Percentiles rank a stretch among this genome's conserved stretches.
phyloP scores from a whole-genome alignment of 805 yeast genomes.

The Saccharomycopsis sp. region DNA sequence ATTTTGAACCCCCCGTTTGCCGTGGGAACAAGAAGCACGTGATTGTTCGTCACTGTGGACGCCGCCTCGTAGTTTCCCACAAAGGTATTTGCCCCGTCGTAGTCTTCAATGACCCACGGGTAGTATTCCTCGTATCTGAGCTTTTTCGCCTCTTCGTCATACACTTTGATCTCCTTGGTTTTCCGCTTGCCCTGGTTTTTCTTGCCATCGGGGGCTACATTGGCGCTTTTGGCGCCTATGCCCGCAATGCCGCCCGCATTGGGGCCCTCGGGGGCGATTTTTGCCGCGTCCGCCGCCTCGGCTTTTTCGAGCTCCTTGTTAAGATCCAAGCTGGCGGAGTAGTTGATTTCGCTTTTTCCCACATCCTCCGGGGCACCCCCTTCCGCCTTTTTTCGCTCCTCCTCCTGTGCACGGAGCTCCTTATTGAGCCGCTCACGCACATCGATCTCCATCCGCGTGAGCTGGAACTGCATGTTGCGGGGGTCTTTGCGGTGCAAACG shows the following conservation, averaged over 20 bases:
- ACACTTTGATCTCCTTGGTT: conserved; percentile 74
- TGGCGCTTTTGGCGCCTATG: conserved; percentile 27
- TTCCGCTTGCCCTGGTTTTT: conserved; percentile 64
- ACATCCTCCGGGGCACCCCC: conserved; percentile 22
- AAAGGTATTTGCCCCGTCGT: conserved; percentile 89
- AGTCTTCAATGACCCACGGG: conserved; percentile 98
- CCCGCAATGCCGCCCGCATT: not conserved
- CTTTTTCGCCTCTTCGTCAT: conserved; percentile 77
- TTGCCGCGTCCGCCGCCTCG: conserved; percentile 21
- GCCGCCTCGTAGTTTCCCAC: conserved; percentile 95
- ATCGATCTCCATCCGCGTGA: conserved; percentile 71
- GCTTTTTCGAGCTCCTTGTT: conserved; percentile 19
- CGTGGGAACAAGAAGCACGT: conserved; percentile 84
- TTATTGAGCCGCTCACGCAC: conserved; percentile 35
- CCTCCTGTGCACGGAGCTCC: conserved; percentile 25
- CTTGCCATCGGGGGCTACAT: conserved; percentile 87
- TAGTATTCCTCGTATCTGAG: conserved; percentile 92
- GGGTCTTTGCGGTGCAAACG: conserved; percentile 93
- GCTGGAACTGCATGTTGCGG: conserved; percentile 77
- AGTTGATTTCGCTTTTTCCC: not conserved
- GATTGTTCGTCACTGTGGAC: conserved; percentile 38
- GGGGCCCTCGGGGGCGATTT: conserved; percentile 1
- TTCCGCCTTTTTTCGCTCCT: conserved; percentile 20
- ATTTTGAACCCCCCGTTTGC: conserved; percentile 75
- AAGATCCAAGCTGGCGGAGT: not conserved